These are phyloP conservation scores for Penicillium paradoxum DNA, from an alignment of 495 filamentous ascomycete species.

Conservation along the genomic window DNA sequence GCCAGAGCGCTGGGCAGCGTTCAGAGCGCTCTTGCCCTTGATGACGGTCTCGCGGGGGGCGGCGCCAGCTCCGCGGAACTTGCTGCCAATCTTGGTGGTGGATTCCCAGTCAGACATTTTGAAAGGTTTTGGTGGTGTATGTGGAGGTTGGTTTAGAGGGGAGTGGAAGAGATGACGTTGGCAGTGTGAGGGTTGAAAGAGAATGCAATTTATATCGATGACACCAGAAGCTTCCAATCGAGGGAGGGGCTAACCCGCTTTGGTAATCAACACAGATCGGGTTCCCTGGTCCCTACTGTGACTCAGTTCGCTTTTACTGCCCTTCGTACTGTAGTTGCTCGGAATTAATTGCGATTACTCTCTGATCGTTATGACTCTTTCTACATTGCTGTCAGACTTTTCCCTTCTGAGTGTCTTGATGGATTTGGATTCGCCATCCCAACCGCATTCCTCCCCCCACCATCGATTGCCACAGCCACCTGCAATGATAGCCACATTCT, in stretches of 20 bases:
- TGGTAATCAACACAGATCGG: too few relatives aligned
- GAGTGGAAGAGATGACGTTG: conserved; percentile 9
- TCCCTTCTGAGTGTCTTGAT: background rate
- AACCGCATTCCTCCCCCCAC: background rate
- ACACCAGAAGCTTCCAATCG: conserved; percentile 43
- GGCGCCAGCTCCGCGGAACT: conserved; percentile 53
- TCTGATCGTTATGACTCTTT: background rate
- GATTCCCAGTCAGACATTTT: conserved; percentile 72
- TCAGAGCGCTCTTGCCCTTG: conserved; percentile 78
- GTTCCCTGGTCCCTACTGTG: too few relatives aligned
- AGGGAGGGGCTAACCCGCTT: conserved; percentile 32
- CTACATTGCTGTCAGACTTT: background rate
- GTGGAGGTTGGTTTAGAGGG: conserved; percentile 1
- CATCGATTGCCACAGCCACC: background rate
- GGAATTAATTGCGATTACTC: background rate
- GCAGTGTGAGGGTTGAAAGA: conserved; percentile 31
- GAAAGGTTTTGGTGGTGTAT: conserved; percentile 8
- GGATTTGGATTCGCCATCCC: background rate
- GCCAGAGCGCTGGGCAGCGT: conserved; percentile 81
- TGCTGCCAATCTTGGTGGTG: conserved; percentile 90
- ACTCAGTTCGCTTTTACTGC: background rate
- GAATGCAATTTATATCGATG: conserved; percentile 38
- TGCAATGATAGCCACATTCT: background rate
- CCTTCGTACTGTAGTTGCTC: background rate
- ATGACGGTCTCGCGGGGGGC: conserved; percentile 77